Evolutionary conservation across 495 filamentous ascomycete species (phyloP), one percentile per base, ranked within the genome.

Genomic region (Cercophora samala): DNA sequence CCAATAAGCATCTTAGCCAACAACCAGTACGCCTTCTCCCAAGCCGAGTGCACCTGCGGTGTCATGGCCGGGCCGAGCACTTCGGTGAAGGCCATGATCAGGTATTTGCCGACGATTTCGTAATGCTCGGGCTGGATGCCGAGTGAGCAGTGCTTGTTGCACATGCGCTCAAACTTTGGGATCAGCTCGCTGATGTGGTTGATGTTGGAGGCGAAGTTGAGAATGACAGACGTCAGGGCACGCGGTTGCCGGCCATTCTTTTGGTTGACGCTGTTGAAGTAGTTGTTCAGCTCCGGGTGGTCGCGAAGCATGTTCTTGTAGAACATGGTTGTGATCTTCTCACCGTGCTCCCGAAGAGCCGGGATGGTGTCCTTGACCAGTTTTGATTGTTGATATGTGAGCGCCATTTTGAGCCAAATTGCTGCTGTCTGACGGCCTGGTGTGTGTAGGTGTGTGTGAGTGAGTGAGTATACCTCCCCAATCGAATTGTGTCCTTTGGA

Each of bases 251-350:
- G 84, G 65, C 88, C 87, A 37, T 86, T 90, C 70, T 81, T 79
- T 76, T 90, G 87, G 77, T 91, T 88, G 64, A 88, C 81, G 62
- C 76, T 82, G 79, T 91, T 91, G 84, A 92, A 92, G 73, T 89
- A 79, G 69, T 84, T 81, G 68, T 88, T 83, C 9, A 92, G 83
- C 58, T 85, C 82, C 0, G 89, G 90, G 69, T 89, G 80, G 26
- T 85, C 87, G 22, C 69, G 74, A 13, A 92, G 79, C 83, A 92
- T 85, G 73, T 85, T 87, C 68, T 80, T 78, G 80, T 92, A 92
- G 78, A 92, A 91, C 66, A 81, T 78, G 32, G 79, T 83, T 5
- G 88, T 88, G 76, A 92, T 90, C 63, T 82, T 81, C 63, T 81
- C 79, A 70, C 90, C 90, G 77, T 92, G 85, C 67, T 87, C 80